Evolutionary conservation across 495 filamentous ascomycete genomes (phyloP), one percentile per base, ranked within the genome.

Genomic region (Xylaria flabelliformis): DNA sequence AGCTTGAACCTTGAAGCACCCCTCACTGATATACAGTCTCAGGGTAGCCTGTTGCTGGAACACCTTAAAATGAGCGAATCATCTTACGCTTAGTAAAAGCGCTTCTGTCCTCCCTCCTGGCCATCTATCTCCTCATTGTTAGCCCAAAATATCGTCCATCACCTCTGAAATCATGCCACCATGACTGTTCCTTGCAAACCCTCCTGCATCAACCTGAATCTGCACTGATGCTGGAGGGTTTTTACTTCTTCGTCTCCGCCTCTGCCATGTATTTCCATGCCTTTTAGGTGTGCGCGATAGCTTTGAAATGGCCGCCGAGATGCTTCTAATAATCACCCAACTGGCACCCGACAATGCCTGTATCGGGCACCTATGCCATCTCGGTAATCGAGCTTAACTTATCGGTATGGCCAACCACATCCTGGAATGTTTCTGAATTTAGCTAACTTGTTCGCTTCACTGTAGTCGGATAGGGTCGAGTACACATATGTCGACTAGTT

Each of bases 151-250:
- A 9, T 48, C 12, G 21, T 29, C 13, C 26, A 6, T 2, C 17
- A 32, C 24, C n/a, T 48, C 15, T 46, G 44, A 36, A 26, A 55
- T 50, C 50, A 67, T 67, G 65, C 65, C 48, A 67, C 64, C 65
- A 67, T 67, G 41, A 51, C 56, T 56, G 34, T 41, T 50, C 32
- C 34, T 15, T 7, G 15, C 64, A 67, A 55, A 13, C 34, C 65
- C 50, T 56, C 65, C 44, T n/a, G 65, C 50, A 50, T 19, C 55
- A 59, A 36, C n/a, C 34, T 61, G 19, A 2, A 10, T 21, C 34
- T 21, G 34, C 4, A 8, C 8, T 17, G 32, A 19, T 19, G 29
- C 26, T 9, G 17, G 64, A 53, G 64, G 44, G 32, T 44, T 67
- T 67, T 12, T 5, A 3, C 9, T 41, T 29, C 39, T 39, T 39